Evolutionary conservation across 129 eudicot species (phyloP).

Genomic region (Escallonia rubra): DNA sequence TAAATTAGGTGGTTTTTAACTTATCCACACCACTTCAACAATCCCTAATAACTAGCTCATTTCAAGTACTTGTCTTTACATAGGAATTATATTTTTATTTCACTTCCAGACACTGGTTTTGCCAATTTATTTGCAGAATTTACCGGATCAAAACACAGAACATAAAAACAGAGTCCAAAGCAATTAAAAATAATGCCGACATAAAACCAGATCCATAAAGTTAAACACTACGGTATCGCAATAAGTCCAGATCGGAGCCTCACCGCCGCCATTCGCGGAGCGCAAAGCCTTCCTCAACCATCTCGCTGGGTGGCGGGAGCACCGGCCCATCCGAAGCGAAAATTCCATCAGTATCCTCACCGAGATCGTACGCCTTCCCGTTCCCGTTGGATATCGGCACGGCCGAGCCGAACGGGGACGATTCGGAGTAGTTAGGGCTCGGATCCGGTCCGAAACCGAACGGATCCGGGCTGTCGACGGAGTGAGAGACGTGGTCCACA

Average conservation of each 20-base stretch:
- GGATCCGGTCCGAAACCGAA: constrained; percentile 43
- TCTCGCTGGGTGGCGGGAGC: constrained; percentile 83
- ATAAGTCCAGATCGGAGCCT: constrained; percentile 4
- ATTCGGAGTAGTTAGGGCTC: constrained; percentile 28
- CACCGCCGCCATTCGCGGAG: constrained; percentile 98
- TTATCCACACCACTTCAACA: no score
- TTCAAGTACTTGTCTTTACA: no score
- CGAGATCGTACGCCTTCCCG: constrained; percentile 46
- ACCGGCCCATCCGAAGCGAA: constrained; percentile 85
- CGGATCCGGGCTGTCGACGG: constrained; percentile 63
- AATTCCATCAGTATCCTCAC: constrained; percentile 53
- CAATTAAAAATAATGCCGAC: background rate
- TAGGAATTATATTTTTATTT: no score
- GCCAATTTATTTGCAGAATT: no score
- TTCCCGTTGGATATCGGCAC: constrained; percentile 71
- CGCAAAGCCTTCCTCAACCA: constrained; percentile 78
- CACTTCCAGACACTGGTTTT: no score
- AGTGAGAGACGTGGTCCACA: constrained; percentile 35
- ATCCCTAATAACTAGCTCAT: no score
- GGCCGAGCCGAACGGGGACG: constrained; percentile 47
- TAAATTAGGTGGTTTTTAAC: no score
- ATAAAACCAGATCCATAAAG: constrained; percentile 5
- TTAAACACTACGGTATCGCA: no score
- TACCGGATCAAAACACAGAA: no score
- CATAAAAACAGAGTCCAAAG: no score